phyloP scores from a whole-genome alignment of 2,329 filamentous ascomycete species.

The Curvularia spicifera region DNA sequence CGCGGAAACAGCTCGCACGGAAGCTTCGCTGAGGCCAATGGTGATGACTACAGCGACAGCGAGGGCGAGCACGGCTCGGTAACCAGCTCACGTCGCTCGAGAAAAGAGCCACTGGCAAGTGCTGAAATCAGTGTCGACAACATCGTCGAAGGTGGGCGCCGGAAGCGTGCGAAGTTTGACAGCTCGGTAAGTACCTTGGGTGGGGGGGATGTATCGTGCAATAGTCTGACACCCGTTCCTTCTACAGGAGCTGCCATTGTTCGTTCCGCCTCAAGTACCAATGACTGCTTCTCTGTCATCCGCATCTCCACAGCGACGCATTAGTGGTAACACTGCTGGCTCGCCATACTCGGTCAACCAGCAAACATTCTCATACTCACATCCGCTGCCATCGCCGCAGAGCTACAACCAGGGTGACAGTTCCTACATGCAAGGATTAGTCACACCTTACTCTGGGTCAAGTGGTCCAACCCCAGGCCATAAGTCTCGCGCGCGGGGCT shows the following conservation, averaged over 20 bases:
- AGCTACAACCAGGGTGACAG: conserved; percentile 62
- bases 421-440: conserved; percentile 46
- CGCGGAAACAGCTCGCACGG: conserved; percentile 66
- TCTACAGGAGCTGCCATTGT: conserved; percentile 86
- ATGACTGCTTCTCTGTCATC: conserved; percentile 97
- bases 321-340: conserved; percentile 72
- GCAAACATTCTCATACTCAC: conserved; percentile 78
- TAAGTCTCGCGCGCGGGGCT: conserved; percentile 46
- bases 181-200: conserved; percentile 79
- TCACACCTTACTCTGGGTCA: conserved; percentile 47
- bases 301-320: conserved; percentile 85
- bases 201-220: conserved; percentile 18
- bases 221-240: conserved; percentile 33
- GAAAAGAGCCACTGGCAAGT: conserved; percentile 84
- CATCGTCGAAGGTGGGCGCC: conserved; percentile 93
- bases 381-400: conserved; percentile 83
- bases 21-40: conserved; percentile 63
- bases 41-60: conserved; percentile 83
- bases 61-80: conserved; percentile 80
- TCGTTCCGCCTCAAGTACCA: conserved; percentile 80
- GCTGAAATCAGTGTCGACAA: conserved; percentile 98
- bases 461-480: conserved; percentile 43
- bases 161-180: conserved; percentile 93
- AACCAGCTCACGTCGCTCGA: conserved; percentile 72
- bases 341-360: conserved; percentile 79